These are phyloP conservation scores for Diplosphaera chodatii DNA, from an alignment of 139 green algal species.

Conservation along the genomic window DNA sequence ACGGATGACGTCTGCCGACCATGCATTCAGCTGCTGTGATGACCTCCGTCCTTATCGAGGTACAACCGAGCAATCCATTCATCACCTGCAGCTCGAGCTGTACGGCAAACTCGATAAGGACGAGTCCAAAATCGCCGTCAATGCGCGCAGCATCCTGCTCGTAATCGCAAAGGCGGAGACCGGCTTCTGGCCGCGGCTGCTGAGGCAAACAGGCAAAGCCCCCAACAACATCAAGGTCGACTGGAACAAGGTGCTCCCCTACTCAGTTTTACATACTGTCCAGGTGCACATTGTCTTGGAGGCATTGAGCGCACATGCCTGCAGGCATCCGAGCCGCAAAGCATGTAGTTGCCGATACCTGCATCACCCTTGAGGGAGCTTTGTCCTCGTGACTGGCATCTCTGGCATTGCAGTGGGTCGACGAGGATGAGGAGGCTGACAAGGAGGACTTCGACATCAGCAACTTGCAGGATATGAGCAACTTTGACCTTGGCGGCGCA, in stretches of 20 bases:
- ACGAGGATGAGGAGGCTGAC: background rate
- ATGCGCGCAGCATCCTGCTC: conserved; percentile 49
- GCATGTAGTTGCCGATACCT: too few species aligned
- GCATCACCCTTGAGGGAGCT: too few species aligned
- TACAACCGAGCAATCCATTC: too few species aligned
- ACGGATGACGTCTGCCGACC: too few species aligned
- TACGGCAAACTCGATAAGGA: conserved; percentile 42
- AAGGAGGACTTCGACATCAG: background rate
- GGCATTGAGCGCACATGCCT: too few species aligned
- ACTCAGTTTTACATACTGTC: too few species aligned
- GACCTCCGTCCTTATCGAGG: too few species aligned
- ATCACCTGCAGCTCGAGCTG: conserved; percentile 68
- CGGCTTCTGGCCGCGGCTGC: conserved; percentile 59
- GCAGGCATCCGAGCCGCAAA: too few species aligned
- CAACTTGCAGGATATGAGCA: background rate
- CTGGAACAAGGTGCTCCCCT: conserved; percentile 16
- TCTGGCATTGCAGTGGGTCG: background rate
- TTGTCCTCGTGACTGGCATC: too few species aligned
- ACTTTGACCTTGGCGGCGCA: background rate
- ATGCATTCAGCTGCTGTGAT: too few species aligned
- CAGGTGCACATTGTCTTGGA: too few species aligned
- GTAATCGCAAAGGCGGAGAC: conserved; percentile 57
- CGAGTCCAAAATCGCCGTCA: conserved; percentile 58
- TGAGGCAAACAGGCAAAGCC: conserved; percentile 39
- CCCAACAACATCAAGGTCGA: conserved; percentile 48